These are phyloP conservation scores for Achlya hypogyna DNA, from an alignment of 352 stramenopile species.

Conservation along the genomic window DNA sequence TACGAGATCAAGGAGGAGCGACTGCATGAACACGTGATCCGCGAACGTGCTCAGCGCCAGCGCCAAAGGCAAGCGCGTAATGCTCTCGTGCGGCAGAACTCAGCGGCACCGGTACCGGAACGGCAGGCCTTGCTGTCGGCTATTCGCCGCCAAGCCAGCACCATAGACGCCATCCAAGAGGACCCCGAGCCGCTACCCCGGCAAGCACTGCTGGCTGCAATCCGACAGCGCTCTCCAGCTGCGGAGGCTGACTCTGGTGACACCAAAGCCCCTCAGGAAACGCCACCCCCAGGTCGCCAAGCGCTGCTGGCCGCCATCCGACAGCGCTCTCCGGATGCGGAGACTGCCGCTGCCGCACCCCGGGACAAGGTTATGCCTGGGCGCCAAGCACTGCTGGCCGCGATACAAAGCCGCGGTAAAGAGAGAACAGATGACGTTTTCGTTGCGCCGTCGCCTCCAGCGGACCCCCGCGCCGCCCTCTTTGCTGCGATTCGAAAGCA, in stretches of 20 bases:
- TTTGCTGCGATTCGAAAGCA: constrained; percentile 22
- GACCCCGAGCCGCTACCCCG: constrained; percentile 9
- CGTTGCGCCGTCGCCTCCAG: neutral
- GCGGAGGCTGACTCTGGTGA: neutral
- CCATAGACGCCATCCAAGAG: neutral
- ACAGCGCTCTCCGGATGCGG: neutral
- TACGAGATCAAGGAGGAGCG: constrained; percentile 71
- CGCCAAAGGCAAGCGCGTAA: constrained; percentile 24
- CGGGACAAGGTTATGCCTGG: too few relatives aligned
- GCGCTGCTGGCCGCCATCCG: neutral
- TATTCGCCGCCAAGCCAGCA: neutral
- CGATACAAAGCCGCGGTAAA: neutral
- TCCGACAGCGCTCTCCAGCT: too few relatives aligned
- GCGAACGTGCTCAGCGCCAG: constrained; percentile 31
- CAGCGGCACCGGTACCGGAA: too few relatives aligned
- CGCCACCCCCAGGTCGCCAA: too few relatives aligned
- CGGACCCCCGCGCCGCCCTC: constrained; percentile 11
- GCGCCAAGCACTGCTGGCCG: neutral
- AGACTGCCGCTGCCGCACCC: too few relatives aligned
- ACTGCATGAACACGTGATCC: constrained; percentile 40
- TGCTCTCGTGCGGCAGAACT: neutral
- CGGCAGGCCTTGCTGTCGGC: neutral
- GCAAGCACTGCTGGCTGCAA: constrained; percentile 26
- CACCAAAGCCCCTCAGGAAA: neutral
- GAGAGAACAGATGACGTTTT: neutral